These are phyloP conservation scores for Scytalidium lignicola DNA, from an alignment of 2,329 filamentous ascomycete species.

Conservation along the genomic window DNA sequence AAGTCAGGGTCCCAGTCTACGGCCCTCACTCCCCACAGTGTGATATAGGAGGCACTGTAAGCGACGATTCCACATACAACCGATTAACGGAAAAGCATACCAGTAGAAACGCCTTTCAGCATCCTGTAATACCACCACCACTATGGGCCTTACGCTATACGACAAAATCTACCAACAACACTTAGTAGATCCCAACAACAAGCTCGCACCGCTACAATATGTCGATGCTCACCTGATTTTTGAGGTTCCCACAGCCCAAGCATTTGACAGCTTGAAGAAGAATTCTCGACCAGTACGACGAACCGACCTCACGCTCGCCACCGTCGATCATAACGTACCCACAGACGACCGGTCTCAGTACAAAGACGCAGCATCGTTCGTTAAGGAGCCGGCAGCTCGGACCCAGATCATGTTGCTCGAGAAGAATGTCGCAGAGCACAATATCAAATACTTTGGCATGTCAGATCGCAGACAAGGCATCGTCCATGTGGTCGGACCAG, in stretches of 20 bases:
- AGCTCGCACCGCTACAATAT: constrained; percentile 88
- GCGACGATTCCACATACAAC: background rate
- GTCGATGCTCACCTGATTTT: constrained; percentile 61
- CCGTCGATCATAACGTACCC: constrained; percentile 71
- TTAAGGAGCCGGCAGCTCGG: constrained; percentile 85
- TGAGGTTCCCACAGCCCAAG: background rate
- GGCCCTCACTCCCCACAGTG: background rate
- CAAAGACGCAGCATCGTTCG: constrained; percentile 85
- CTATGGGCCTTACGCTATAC: constrained; percentile 61
- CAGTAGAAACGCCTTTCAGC: background rate
- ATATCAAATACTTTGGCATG: constrained; percentile 90
- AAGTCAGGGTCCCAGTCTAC: background rate
- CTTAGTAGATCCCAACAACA: constrained; percentile 90
- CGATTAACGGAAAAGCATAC: background rate
- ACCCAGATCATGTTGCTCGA: constrained; percentile 88
- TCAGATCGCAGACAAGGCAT: constrained; percentile 93
- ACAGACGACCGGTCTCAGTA: constrained; percentile 82
- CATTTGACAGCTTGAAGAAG: background rate
- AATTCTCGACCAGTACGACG: background rate
- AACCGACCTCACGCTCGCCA: constrained; percentile 11
- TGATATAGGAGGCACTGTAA: background rate
- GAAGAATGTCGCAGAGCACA: constrained; percentile 91
- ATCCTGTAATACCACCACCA: background rate
- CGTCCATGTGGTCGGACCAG: constrained; percentile 91
- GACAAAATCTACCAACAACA: constrained; percentile 96